These are phyloP conservation scores for Warburgia ugandensis DNA, from an alignment of 164 flowering plant species.

Conservation along the genomic window DNA sequence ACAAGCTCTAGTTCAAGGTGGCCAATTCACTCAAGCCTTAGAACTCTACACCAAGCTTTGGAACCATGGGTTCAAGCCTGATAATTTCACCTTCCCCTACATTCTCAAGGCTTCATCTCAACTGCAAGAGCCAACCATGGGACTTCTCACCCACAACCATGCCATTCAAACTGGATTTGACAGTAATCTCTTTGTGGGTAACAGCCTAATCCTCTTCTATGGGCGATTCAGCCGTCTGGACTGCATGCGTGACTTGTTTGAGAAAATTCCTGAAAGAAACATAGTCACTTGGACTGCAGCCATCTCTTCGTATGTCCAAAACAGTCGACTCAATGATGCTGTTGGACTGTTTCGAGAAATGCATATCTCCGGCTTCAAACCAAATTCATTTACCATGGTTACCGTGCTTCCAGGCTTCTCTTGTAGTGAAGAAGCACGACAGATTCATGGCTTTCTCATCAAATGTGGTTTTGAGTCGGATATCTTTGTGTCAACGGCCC, in stretches of 20 bases:
- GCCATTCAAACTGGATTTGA: slow-evolving; percentile 28
- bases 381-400: slow-evolving; percentile 16
- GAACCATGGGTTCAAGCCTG: slow-evolving; percentile 29
- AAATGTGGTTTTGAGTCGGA: slow-evolving; percentile 11
- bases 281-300: slow-evolving; percentile 13
- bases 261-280: slow-evolving; percentile 26
- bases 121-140: slow-evolving; percentile 31
- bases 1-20: slow-evolving; percentile 17
- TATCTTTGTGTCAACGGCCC: slow-evolving; percentile 10
- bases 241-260: slow-evolving; percentile 31
- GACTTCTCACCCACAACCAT: slow-evolving; percentile 32
- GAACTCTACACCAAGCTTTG: slow-evolving; percentile 41
- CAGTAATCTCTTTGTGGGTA: slow-evolving; percentile 38
- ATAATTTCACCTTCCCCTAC: slow-evolving; percentile 55
- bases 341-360: slow-evolving; percentile 7
- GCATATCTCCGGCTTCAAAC: slow-evolving; percentile 1
- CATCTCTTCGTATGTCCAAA: slow-evolving; percentile 3
- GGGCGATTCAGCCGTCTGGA: slow-evolving; percentile 44
- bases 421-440: neutral
- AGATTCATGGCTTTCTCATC: slow-evolving; percentile 11
- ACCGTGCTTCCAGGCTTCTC: slow-evolving; percentile 7
- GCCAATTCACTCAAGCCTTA: slow-evolving; percentile 35
- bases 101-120: slow-evolving; percentile 62
- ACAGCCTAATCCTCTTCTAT: slow-evolving; percentile 52
- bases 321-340: neutral